Percentiles rank a stretch among this genome's conserved stretches.
Evolutionary conservation across 176 grass and related monocot species (phyloP).

Genomic region (Oryza rufipogon): DNA sequence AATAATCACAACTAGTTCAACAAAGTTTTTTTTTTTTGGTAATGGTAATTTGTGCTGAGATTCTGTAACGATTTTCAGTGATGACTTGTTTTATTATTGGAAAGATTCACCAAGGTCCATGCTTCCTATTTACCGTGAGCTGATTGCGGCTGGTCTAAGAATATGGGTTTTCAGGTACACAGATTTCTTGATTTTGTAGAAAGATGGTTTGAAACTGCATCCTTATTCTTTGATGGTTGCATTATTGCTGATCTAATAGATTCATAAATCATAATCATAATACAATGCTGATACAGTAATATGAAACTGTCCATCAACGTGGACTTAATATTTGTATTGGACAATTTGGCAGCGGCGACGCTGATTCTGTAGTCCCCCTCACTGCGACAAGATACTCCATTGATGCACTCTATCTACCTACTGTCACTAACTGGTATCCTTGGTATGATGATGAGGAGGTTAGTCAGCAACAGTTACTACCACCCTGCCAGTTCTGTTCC

Average conservation of each 20-base stretch:
- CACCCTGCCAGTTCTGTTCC: neutral
- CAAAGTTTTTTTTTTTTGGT: neutral
- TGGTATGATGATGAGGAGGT: slow-evolving; percentile 73
- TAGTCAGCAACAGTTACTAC: neutral
- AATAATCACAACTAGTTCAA: slow-evolving; percentile 16
- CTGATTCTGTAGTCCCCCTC: slow-evolving; percentile 76
- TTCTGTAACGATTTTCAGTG: slow-evolving; percentile 37
- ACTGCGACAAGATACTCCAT: slow-evolving; percentile 79
- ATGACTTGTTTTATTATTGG: slow-evolving; percentile 53
- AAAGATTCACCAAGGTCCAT: slow-evolving; percentile 71
- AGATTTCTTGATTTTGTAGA: neutral
- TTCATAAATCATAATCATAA: neutral
- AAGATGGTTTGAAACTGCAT: neutral
- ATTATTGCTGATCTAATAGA: slow-evolving; percentile 11
- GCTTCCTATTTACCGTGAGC: slow-evolving; percentile 80
- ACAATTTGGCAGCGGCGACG: slow-evolving; percentile 64
- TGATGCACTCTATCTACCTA: slow-evolving; percentile 69
- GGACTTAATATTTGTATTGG: slow-evolving; percentile 12
- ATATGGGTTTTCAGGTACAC: slow-evolving; percentile 90
- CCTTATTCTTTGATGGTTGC: neutral
- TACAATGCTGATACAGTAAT: neutral
- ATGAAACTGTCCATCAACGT: neutral
- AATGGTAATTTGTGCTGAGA: slow-evolving; percentile 1
- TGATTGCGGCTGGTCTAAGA: slow-evolving; percentile 67
- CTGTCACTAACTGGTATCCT: slow-evolving; percentile 68